These are phyloP conservation scores for Apiospora saccharicola DNA, from an alignment of 2,329 filamentous ascomycete species.

Conservation along the genomic window DNA sequence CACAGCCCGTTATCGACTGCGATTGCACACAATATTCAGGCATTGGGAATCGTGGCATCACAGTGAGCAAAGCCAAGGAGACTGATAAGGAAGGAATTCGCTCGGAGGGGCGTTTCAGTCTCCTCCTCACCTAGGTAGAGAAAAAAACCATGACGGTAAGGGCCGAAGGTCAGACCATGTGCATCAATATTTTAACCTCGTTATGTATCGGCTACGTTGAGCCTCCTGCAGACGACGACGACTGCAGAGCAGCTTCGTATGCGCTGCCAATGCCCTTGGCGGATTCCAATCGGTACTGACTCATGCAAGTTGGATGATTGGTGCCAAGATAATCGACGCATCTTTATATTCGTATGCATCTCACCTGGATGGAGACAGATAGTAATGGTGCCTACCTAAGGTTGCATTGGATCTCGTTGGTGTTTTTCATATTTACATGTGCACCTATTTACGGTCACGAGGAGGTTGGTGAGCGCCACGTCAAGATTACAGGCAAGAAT, in stretches of 20 bases:
- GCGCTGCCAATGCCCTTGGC: not conserved
- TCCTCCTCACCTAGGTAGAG: not conserved
- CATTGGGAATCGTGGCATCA: slow-evolving; percentile 4
- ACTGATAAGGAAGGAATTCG: not conserved
- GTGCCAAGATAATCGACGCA: not conserved
- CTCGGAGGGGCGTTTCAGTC: slow-evolving; percentile 18
- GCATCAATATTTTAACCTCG: not conserved
- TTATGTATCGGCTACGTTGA: slow-evolving; percentile 5
- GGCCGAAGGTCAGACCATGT: not conserved
- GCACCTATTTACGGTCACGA: slow-evolving; percentile 7
- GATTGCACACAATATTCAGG: not conserved
- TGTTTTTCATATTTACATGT: not conserved
- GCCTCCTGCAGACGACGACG: not conserved
- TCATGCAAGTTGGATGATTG: slow-evolving; percentile 8
- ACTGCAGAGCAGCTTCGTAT: slow-evolving; percentile 12
- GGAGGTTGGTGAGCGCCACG: slow-evolving; percentile 8
- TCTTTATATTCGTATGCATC: slow-evolving; percentile 1
- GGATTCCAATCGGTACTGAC: not conserved
- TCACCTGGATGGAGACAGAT: not conserved
- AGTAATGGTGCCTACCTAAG: not conserved
- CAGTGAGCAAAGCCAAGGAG: slow-evolving; percentile 10
- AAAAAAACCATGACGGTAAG: not conserved
- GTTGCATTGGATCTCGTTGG: slow-evolving; percentile 14
- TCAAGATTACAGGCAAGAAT: not conserved
- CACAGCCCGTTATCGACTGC: slow-evolving; percentile 2